Percentiles rank a stretch among this genome's conserved stretches.
phyloP scores from a whole-genome alignment of 495 filamentous ascomycete species.

The Aspergillus bridgeri region DNA sequence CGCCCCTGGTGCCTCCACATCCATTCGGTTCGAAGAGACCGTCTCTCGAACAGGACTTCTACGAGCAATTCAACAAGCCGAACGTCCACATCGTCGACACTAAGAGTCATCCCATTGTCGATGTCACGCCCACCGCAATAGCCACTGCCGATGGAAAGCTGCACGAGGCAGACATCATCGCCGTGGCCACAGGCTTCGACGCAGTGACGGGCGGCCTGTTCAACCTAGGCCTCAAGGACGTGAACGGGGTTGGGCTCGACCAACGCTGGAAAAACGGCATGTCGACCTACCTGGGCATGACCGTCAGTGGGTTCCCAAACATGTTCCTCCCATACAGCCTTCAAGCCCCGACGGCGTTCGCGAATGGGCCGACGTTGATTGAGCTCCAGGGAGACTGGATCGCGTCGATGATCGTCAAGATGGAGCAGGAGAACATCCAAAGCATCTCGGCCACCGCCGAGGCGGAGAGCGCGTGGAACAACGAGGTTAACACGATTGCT shows the following conservation, averaged over 20 bases:
- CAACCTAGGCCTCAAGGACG: constrained; percentile 40
- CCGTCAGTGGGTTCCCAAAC: constrained; percentile 47
- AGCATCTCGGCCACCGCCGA: constrained; percentile 38
- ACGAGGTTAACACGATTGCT: constrained; percentile 10
- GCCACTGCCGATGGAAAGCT: constrained; percentile 30
- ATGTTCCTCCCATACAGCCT: constrained; percentile 52
- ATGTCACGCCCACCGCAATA: constrained; percentile 45
- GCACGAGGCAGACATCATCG: constrained; percentile 47
- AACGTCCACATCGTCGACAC: constrained; percentile 51
- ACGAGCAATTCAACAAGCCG: constrained; percentile 49
- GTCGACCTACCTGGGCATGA: constrained; percentile 48
- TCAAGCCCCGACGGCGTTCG: constrained; percentile 44
- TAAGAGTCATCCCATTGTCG: constrained; percentile 40
- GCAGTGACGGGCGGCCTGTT: constrained; percentile 48
- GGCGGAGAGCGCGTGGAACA: constrained; percentile 36
- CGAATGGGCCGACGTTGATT: constrained; percentile 50
- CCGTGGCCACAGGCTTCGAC: constrained; percentile 53
- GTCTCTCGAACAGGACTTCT: constrained; percentile 52
- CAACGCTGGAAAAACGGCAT: constrained; percentile 46
- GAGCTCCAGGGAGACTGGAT: constrained; percentile 55
- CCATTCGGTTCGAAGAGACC: constrained; percentile 51
- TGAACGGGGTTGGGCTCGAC: constrained; percentile 32
- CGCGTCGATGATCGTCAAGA: constrained; percentile 38
- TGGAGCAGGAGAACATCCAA: constrained; percentile 29
- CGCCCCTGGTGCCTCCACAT: constrained; percentile 44